Percentiles rank a stretch among this genome's conserved stretches.
These are phyloP conservation scores for Jatropha multifida DNA, from an alignment of 441 rosid species.

Conservation along the genomic window DNA sequence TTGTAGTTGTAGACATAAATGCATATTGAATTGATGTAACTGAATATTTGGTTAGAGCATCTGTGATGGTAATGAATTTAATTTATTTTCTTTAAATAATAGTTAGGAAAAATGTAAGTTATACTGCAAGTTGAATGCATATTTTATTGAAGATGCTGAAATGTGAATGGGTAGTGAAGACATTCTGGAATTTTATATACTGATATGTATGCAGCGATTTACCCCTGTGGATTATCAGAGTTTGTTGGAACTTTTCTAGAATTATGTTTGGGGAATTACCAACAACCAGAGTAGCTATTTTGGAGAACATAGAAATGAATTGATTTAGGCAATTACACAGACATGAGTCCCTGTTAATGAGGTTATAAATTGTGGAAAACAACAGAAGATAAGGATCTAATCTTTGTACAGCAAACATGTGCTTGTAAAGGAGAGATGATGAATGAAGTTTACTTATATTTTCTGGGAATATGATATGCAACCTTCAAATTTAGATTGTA, in stretches of 20 bases:
- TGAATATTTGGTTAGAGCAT: conserved; percentile 2
- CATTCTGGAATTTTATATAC: background rate
- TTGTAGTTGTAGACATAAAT: background rate
- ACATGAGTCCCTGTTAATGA: background rate
- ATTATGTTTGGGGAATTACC: background rate
- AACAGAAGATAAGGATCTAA: background rate
- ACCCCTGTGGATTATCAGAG: no score
- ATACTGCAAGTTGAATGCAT: background rate
- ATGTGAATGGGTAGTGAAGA: background rate
- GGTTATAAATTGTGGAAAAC: no score
- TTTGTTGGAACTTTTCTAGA: background rate
- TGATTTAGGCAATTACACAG: background rate
- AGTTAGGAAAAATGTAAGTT: conserved; percentile 1
- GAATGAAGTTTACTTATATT: background rate
- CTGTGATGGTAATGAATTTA: background rate
- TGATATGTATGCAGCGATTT: background rate
- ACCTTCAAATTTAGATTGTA: background rate
- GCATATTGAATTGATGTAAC: conserved; percentile 6
- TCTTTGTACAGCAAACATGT: background rate
- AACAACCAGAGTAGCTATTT: background rate
- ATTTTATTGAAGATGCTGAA: background rate
- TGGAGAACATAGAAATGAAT: background rate
- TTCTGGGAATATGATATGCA: background rate
- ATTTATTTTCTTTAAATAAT: background rate
- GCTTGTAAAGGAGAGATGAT: background rate